phyloP scores from a whole-genome alignment of 1,284 basidiomycete species.

The Papiliotrema nemorosa region DNA sequence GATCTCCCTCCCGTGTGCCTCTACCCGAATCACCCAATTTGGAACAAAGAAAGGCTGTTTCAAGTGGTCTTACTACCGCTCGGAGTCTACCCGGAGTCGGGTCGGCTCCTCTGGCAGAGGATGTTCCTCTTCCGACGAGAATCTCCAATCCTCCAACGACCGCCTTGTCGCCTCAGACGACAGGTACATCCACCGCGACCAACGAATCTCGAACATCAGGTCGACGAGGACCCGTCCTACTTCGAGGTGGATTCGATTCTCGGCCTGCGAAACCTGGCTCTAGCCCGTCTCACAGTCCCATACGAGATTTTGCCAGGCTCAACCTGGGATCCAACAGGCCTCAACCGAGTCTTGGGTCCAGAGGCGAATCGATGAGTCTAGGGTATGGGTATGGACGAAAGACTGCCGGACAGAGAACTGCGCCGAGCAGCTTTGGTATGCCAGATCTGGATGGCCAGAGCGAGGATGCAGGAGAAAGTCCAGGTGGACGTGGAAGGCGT shows the following conservation, averaged over 20 bases:
- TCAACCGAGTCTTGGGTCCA: background rate
- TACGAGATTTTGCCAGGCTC: constrained; percentile 13
- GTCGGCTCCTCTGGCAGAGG: constrained; percentile 10
- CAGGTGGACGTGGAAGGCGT: background rate
- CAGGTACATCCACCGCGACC: constrained; percentile 17
- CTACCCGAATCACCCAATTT: background rate
- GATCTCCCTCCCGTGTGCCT: background rate
- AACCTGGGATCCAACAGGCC: background rate
- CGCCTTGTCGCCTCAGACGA: constrained; percentile 33
- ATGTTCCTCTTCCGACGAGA: constrained; percentile 11
- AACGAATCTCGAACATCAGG: constrained; percentile 8
- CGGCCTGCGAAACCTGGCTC: constrained; percentile 9
- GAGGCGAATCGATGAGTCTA: background rate
- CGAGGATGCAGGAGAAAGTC: background rate
- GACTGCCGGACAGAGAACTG: constrained; percentile 7
- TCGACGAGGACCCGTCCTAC: constrained; percentile 41
- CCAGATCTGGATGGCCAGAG: background rate
- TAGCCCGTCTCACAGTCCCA: constrained; percentile 26
- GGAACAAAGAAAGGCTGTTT: background rate
- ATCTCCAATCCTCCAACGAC: constrained; percentile 3
- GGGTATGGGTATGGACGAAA: constrained; percentile 1
- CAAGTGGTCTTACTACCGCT: constrained; percentile 8
- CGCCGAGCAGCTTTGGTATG: constrained; percentile 8
- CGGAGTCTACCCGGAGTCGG: constrained; percentile 25
- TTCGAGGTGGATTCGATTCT: constrained; percentile 45